Base-by-base conservation (phyloP, 2,329 filamentous ascomycete species). In the Sarocladiaceae sp. region DNA sequence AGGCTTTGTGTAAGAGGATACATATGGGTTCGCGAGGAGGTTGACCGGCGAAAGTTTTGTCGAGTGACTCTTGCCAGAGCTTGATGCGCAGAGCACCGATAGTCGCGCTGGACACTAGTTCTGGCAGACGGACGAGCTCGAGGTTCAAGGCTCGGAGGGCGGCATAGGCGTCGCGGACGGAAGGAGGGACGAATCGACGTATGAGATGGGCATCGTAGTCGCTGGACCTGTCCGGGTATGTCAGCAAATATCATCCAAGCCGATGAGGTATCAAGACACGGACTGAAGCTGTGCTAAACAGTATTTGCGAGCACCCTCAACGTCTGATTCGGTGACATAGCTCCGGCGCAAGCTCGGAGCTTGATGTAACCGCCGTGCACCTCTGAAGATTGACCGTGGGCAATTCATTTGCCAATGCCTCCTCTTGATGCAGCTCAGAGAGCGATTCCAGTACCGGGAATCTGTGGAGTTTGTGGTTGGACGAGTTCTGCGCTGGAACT, bases 21-120 rank as follows among this genome's bases (percentile, higher is more conserved):
- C 92, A 93, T 37, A 97, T 89, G 20, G 94, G 94, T 66, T 99
- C 92, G 62, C 91, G 90, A 1, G 92, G 91, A 1, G 94, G 92
- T 1, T 77, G 75, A 28, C 87, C 88, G 2, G 86, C 78, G 55
- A 97, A 87, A 1, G 89, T 87, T 55, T 86, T 85, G 51, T 86
- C 80, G 50, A 99, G 75, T 4, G 89, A 84, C 60, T 97, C 92
- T 48, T 89, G 83, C 89, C 94, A 97, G 75, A 97, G 97, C 67
- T 96, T 90, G 70, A 96, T 86, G 57, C 94, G 90, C 78, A 97
- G 84, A 50, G 86, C 78, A 48, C 90, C 93, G 55, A 97, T 88
- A 3, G 86, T 87, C n/a, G 88, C 83, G 55, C 88, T 94, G 44
- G 89, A 94, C 18, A 94, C 92, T 12, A 88, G 84, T 70, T 97